These are phyloP conservation scores for Pseudocercospora cruenta DNA, from an alignment of 2,329 filamentous ascomycete genomes.

Conservation along the genomic window DNA sequence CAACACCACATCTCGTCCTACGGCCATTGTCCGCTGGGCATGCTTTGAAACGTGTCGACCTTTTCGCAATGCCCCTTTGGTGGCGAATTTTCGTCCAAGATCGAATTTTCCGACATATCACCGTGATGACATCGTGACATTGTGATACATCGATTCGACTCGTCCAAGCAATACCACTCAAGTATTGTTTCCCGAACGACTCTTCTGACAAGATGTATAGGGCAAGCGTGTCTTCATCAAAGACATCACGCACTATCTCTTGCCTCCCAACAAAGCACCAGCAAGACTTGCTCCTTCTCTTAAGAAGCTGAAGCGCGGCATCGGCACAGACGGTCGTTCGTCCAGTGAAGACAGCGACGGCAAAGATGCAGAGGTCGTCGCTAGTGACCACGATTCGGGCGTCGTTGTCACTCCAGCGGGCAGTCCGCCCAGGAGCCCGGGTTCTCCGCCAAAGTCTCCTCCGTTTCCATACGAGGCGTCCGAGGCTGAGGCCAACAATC, in stretches of 20 bases:
- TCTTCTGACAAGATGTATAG: slow-evolving; percentile 50
- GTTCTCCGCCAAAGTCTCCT: slow-evolving; percentile 29
- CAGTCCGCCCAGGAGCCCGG: slow-evolving; percentile 32
- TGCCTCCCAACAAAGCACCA: slow-evolving; percentile 71
- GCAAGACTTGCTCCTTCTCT: slow-evolving; percentile 80
- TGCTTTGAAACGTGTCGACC: background rate
- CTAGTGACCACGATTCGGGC: slow-evolving; percentile 35
- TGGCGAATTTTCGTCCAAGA: background rate
- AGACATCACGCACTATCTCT: slow-evolving; percentile 91
- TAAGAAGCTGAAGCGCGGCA: slow-evolving; percentile 57
- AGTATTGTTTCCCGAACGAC: background rate
- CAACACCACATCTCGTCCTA: background rate
- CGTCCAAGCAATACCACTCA: background rate
- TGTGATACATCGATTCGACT: background rate
- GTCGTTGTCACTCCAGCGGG: slow-evolving; percentile 35
- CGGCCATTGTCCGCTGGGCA: background rate
- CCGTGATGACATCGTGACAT: slow-evolving; percentile 5
- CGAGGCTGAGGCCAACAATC: slow-evolving; percentile 69
- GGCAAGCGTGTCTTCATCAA: slow-evolving; percentile 96
- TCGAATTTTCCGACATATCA: background rate
- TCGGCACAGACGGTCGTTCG: slow-evolving; percentile 54
- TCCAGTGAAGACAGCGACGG: slow-evolving; percentile 39
- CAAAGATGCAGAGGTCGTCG: slow-evolving; percentile 14
- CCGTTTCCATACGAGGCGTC: slow-evolving; percentile 63
- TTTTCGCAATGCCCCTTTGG: background rate